A percentile compares a stretch with the other conserved stretches of the same genome.
These are phyloP conservation scores for Fusarium subtropicale DNA, from an alignment of 2,329 filamentous ascomycete genomes.

Conservation along the genomic window DNA sequence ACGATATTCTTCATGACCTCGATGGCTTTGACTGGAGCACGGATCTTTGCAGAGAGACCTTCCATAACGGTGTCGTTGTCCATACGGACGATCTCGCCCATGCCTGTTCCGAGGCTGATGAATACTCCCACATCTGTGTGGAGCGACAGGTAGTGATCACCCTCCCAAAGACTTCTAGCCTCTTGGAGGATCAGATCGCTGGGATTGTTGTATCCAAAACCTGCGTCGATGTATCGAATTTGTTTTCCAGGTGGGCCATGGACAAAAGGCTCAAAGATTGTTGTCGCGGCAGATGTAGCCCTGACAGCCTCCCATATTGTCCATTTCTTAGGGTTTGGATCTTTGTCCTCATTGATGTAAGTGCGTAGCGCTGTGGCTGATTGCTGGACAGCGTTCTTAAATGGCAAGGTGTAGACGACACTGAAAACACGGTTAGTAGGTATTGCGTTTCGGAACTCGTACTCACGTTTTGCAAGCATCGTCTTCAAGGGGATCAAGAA, in stretches of 20 bases:
- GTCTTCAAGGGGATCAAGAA: not conserved
- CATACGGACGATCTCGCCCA: not conserved
- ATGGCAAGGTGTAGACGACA: not conserved
- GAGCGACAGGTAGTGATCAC: not conserved
- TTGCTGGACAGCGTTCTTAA: not conserved
- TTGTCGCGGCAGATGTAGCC: not conserved
- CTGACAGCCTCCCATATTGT: not conserved
- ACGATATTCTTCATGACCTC: not conserved
- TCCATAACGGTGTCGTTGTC: not conserved
- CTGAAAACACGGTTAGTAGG: accelerated
- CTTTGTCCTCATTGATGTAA: not conserved
- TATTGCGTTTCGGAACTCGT: not conserved
- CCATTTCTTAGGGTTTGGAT: not conserved
- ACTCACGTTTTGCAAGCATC: not conserved
- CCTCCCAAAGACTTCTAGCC: not conserved
- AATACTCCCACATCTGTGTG: not conserved
- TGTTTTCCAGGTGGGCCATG: not conserved
- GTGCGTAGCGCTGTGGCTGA: not conserved
- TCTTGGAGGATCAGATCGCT: not conserved
- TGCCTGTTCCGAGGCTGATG: not conserved
- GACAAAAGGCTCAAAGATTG: not conserved
- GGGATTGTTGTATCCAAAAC: not conserved
- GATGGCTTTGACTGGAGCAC: not conserved
- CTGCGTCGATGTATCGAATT: not conserved
- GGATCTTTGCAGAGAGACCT: not conserved